These are phyloP conservation scores for Panicum hallii DNA, from an alignment of 202 grass and related monocot genomes.

Conservation along the genomic window DNA sequence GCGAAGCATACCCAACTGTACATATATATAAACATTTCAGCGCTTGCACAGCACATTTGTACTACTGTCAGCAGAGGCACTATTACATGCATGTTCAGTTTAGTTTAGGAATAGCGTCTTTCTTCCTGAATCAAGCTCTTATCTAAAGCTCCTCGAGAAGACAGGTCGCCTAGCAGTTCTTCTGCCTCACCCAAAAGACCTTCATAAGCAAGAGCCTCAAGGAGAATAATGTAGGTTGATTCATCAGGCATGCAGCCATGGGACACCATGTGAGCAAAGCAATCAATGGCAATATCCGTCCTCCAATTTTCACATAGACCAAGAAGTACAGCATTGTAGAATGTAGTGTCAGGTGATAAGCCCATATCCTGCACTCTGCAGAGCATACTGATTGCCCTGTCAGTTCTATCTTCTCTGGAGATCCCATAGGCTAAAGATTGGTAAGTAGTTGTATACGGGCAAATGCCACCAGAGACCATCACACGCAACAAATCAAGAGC, in stretches of 20 bases:
- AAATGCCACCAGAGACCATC: slow-evolving; percentile 48
- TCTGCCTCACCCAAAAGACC: slow-evolving; percentile 52
- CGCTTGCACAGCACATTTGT: not conserved
- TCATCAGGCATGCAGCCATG: slow-evolving; percentile 57
- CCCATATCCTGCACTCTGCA: slow-evolving; percentile 52
- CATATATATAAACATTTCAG: slow-evolving; percentile 22
- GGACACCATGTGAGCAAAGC: slow-evolving; percentile 61
- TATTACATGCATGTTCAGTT: slow-evolving; percentile 4
- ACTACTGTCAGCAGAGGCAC: not conserved
- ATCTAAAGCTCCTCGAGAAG: slow-evolving; percentile 49
- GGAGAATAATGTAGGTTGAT: slow-evolving; percentile 61
- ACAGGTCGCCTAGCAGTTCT: slow-evolving; percentile 46
- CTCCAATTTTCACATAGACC: slow-evolving; percentile 53
- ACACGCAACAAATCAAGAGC: slow-evolving; percentile 56
- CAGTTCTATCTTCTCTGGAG: slow-evolving; percentile 40
- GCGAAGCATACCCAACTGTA: slow-evolving; percentile 15
- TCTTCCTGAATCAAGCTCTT: slow-evolving; percentile 25
- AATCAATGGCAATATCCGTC: slow-evolving; percentile 55
- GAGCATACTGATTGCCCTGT: slow-evolving; percentile 40
- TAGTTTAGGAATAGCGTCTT: not conserved
- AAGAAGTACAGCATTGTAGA: slow-evolving; percentile 59
- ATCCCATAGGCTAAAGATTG: slow-evolving; percentile 52
- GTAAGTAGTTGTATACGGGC: slow-evolving; percentile 49
- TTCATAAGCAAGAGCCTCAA: slow-evolving; percentile 61
- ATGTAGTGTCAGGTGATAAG: slow-evolving; percentile 35